Evolutionary conservation across 371 early-diverging fungal genomes (phyloP).

Genomic region (Dinochytrium kinnereticum): DNA sequence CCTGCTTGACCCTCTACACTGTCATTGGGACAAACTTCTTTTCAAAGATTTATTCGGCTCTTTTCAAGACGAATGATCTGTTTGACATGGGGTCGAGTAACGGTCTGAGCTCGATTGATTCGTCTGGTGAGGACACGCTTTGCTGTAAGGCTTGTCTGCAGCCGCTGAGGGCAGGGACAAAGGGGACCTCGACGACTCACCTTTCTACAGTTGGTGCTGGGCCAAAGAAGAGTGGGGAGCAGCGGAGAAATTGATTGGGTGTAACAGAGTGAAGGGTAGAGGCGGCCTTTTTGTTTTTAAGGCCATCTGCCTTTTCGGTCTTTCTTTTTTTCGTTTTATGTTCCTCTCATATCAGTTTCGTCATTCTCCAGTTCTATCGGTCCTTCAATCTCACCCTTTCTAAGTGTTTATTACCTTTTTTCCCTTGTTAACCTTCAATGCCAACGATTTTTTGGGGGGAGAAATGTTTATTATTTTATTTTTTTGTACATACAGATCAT

Average conservation of each 20-base stretch:
- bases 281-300: neutral
- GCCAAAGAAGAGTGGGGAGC: neutral
- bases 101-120: neutral
- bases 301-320: neutral
- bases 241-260: neutral
- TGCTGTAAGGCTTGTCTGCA: neutral
- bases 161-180: neutral
- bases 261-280: no score
- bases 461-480: neutral
- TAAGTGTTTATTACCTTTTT: no score
- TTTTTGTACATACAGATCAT: no score
- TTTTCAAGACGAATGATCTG: neutral
- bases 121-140: neutral
- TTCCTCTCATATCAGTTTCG: neutral
- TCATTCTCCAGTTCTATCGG: no score
- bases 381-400: no score
- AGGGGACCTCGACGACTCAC: neutral
- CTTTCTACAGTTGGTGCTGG: neutral
- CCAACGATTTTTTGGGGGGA: no score
- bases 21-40: conserved; percentile 29
- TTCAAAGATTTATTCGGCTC: conserved; percentile 11
- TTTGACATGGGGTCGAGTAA: neutral
- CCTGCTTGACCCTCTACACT: conserved; percentile 16
- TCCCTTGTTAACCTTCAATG: no score
- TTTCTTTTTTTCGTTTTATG: conserved; percentile 11